Conservation (phyloP, 116 monocot genomes). For the Cymodocea nodosa region DNA sequence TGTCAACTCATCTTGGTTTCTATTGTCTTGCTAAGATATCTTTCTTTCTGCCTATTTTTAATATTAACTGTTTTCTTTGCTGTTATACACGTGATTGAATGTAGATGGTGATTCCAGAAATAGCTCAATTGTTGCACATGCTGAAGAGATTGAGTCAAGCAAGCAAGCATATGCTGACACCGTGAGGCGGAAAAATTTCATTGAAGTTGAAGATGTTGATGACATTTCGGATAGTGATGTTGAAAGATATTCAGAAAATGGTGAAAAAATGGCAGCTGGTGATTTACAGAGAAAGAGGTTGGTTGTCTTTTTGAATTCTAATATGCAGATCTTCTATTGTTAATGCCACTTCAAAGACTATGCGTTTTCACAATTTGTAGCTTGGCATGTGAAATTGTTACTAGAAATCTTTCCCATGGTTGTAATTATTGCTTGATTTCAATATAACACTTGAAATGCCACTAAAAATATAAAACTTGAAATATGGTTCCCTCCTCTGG, state of each 20-base stretch:
- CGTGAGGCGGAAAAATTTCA: neutral
- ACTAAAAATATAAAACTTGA: too few species aligned
- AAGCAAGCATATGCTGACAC: neutral
- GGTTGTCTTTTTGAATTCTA: neutral
- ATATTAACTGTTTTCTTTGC: neutral
- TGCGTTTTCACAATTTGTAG: neutral
- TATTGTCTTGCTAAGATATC: neutral
- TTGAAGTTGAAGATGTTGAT: neutral
- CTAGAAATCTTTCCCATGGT: neutral
- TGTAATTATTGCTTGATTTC: neutral
- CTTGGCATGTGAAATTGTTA: neutral
- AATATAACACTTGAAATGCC: too few species aligned
- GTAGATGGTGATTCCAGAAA: neutral
- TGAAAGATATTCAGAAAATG: constrained; percentile 4
- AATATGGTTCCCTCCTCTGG: too few species aligned
- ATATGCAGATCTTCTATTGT: neutral
- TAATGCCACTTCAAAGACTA: neutral
- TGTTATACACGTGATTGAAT: neutral
- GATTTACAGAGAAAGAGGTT: constrained; percentile 2
- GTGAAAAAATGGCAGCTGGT: neutral
- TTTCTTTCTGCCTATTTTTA: neutral
- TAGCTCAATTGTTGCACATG: neutral
- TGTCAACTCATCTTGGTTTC: too few species aligned
- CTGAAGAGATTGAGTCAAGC: neutral
- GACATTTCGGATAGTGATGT: constrained; percentile 8